Evolutionary conservation across 2,329 filamentous ascomycete genomes (phyloP).

Genomic region (Epicoccum sorghinum): DNA sequence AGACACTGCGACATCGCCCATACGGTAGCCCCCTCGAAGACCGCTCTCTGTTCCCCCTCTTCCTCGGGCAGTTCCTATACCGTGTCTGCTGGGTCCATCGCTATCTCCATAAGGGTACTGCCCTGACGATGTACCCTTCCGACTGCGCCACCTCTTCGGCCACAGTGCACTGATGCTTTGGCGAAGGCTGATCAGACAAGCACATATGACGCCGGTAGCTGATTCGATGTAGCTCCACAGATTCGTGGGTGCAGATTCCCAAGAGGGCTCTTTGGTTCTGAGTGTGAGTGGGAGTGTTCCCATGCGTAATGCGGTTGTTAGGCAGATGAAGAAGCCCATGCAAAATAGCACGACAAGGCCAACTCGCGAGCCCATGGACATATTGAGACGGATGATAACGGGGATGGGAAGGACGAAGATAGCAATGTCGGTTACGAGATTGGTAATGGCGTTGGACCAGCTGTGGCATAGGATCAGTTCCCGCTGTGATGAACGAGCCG

Average conservation of each 20-base stretch:
- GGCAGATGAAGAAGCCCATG: constrained; percentile 36
- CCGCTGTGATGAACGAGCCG: background rate
- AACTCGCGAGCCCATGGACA: constrained; percentile 25
- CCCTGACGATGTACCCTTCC: constrained; percentile 7
- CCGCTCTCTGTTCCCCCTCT: background rate
- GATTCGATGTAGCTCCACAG: constrained; percentile 39
- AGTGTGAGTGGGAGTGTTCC: constrained; percentile 27
- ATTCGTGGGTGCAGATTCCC: constrained; percentile 34
- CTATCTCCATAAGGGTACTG: constrained; percentile 12
- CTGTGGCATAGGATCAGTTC: constrained; percentile 3
- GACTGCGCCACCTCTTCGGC: constrained; percentile 23
- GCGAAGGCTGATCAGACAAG: constrained; percentile 35
- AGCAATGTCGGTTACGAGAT: constrained; percentile 28
- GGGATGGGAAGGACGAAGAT: constrained; percentile 34
- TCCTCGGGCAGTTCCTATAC: background rate
- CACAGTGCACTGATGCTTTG: constrained; percentile 19
- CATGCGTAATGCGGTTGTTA: constrained; percentile 36
- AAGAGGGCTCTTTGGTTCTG: constrained; percentile 24
- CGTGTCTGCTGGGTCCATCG: no score
- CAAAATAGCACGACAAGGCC: constrained; percentile 31
- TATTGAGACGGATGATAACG: constrained; percentile 27
- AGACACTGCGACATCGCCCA: background rate
- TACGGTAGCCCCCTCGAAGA: background rate
- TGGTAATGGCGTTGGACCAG: constrained; percentile 27
- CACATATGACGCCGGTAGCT: constrained; percentile 35